A percentile compares a stretch with the other conserved stretches of the same genome.
Conservation (phyloP, 2,329 filamentous ascomycete species). For the Colletotrichum paranaense region DNA sequence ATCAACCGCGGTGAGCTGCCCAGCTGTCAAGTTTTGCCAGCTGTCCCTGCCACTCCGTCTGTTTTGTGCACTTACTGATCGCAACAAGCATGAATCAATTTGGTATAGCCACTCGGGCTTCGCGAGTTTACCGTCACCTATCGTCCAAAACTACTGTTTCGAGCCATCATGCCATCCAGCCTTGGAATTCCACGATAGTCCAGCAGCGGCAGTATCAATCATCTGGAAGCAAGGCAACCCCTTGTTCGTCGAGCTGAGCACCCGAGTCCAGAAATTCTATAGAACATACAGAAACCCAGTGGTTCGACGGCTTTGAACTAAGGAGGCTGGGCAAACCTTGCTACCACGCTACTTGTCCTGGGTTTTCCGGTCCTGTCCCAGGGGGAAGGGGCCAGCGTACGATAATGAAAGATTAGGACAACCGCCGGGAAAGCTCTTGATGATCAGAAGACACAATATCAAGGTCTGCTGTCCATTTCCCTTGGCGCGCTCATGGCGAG, state of each 20-base stretch:
- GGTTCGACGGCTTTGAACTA: constrained; percentile 14
- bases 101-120: constrained; percentile 3
- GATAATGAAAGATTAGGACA: not conserved
- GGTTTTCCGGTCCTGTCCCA: constrained; percentile 23
- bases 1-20: not conserved
- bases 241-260: constrained; percentile 4
- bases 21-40: not conserved
- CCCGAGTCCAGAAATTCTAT: constrained; percentile 22
- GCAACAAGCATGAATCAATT: not conserved
- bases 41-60: not conserved
- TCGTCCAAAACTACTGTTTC: constrained; percentile 27
- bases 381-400: not conserved
- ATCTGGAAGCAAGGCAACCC: constrained; percentile 11
- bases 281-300: constrained; percentile 15
- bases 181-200: constrained; percentile 24
- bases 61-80: not conserved
- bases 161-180: constrained; percentile 28
- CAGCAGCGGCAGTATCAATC: not conserved
- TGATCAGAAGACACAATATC: constrained; percentile 19
- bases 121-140: not conserved
- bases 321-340: constrained; percentile 22
- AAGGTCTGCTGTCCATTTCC: constrained; percentile 8
- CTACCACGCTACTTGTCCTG: not conserved
- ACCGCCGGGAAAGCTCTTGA: not conserved
- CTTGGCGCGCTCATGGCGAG: constrained; percentile 4